These are phyloP conservation scores for Capsicum pubescens DNA, from an alignment of 257 asterid genomes.

Conservation along the genomic window DNA sequence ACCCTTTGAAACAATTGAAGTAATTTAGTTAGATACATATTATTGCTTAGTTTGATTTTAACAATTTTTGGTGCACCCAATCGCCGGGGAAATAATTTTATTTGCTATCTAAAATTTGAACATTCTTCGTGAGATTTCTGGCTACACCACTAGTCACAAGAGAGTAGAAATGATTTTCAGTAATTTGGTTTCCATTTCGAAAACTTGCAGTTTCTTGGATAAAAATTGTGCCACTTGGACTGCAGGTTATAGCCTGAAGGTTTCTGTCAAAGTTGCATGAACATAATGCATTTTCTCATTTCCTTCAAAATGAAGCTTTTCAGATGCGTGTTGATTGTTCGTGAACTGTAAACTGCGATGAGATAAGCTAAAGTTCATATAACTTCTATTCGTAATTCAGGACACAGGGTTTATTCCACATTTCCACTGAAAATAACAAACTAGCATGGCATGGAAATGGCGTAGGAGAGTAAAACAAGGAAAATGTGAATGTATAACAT, in stretches of 20 bases:
- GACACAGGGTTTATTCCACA: background rate
- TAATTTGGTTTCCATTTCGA: background rate
- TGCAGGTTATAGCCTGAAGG: slow-evolving; percentile 75
- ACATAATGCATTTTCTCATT: too few species aligned
- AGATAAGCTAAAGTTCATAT: background rate
- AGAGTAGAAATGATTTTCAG: background rate
- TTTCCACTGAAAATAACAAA: background rate
- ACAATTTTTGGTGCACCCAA: too few species aligned
- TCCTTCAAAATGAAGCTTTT: background rate
- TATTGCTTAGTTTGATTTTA: too few species aligned
- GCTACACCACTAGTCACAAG: too few species aligned
- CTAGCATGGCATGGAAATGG: background rate
- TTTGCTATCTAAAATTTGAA: too few species aligned
- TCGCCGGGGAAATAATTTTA: too few species aligned
- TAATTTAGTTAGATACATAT: too few species aligned
- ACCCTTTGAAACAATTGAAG: background rate
- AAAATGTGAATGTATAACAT: background rate
- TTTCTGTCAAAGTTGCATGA: slow-evolving; percentile 39
- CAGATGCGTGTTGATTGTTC: background rate
- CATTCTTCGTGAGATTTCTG: too few species aligned
- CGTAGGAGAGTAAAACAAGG: background rate
- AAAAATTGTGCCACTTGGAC: slow-evolving; percentile 61
- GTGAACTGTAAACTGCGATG: background rate
- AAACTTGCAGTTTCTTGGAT: too few species aligned
- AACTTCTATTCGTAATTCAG: too few species aligned